Conservation (phyloP, 2,329 filamentous ascomycete species). For the Hypoxylon sp. region DNA sequence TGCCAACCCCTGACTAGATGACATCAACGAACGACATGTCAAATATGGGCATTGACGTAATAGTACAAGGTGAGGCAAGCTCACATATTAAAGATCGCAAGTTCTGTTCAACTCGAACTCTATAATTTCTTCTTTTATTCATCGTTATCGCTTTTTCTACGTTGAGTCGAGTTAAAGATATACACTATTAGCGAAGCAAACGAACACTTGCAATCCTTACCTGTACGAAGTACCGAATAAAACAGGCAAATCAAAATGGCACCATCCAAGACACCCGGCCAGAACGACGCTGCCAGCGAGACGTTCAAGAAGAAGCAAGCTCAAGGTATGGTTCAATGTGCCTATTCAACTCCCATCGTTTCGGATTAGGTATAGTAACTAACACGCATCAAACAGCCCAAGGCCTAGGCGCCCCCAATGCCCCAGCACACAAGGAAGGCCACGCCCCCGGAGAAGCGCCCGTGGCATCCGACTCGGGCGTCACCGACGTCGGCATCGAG, state of each 20-base stretch:
- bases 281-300: constrained; percentile 49
- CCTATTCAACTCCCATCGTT: neutral
- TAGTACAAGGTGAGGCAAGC: neutral
- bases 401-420: constrained; percentile 49
- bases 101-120: neutral
- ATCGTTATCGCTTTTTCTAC: neutral
- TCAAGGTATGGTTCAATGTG: constrained; percentile 32
- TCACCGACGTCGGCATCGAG: constrained; percentile 45
- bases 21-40: constrained; percentile 38
- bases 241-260: constrained; percentile 26
- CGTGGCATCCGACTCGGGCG: constrained; percentile 48
- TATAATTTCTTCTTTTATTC: neutral
- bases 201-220: neutral
- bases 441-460: constrained; percentile 48
- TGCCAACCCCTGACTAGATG: constrained; percentile 40
- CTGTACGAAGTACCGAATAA: neutral
- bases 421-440: constrained; percentile 48
- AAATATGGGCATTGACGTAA: constrained; percentile 34
- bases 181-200: neutral
- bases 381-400: constrained; percentile 39
- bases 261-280: constrained; percentile 49
- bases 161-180: neutral
- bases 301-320: constrained; percentile 50
- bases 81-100: constrained; percentile 8
- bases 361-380: neutral